Evolutionary conservation across 2,329 filamentous ascomycete genomes (phyloP), one percentile per base, ranked within the genome.

Genomic region (Trichocomaceae sp.): DNA sequence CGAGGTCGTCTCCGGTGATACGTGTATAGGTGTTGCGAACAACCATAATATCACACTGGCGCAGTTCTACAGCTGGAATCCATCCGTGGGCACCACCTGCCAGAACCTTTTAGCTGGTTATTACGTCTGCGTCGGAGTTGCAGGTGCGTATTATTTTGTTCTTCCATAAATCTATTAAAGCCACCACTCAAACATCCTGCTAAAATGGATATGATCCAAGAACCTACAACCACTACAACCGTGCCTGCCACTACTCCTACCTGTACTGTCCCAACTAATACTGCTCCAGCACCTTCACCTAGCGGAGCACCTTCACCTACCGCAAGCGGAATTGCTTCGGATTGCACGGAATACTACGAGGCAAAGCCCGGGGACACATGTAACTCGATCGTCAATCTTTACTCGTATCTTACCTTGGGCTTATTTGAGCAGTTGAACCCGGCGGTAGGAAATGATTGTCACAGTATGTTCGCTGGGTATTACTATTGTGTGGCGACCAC

Each of bases 41-140:
- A 39, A 47, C 31, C 42, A 47, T 7, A 22, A 50, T 15, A 47
- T 64, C 9, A 54, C 58, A 4, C 52, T 68, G 7, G 57, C 67
- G 2, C 45, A 62, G 19, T 39, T 56, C 47, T 26, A 58, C 37
- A 33, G 53, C 22, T 69, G 69, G 68, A 69, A 73, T 55, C 67
- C 69, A 5, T 59, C 59, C 19, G 60, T 68, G 13, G 61, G 62
- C 5, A 52, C 42, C 9, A 57, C 60, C 26, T 71, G 69, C 54
- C 50, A 56, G 31, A 59, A 61, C 9, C 60, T 71, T 17, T 57
- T 59, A 54, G 47, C 52, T 6, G 61, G 61, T 3, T 57, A 63
- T 29, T 63, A 63, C 7, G 59, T 62, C 41, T 67, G 64, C 51
- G 62, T 66, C 7, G 56, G 49, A 22, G 17, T 56, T 15, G 23